phyloP scores from a whole-genome alignment of 163 green algal species.

The Trebouxiophyceae sp. region DNA sequence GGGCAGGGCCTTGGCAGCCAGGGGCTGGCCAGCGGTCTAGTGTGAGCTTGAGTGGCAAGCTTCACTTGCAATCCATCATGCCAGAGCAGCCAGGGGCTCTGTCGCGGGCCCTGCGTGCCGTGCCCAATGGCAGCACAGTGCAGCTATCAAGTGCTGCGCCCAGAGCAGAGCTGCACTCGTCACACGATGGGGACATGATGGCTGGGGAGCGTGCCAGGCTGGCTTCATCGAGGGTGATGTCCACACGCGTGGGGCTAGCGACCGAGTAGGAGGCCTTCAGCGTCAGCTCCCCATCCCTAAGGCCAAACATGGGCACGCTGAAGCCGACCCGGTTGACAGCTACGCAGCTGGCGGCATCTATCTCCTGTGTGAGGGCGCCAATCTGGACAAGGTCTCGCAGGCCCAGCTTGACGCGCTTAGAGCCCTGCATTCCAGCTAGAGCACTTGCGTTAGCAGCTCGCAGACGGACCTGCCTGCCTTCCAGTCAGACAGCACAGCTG shows the following conservation, averaged over 20 bases:
- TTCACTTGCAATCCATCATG: too few species aligned
- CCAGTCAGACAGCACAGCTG: neutral
- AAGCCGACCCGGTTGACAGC: slow-evolving; percentile 57
- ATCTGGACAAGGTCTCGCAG: slow-evolving; percentile 70
- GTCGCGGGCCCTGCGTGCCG: too few species aligned
- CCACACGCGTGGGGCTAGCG: slow-evolving; percentile 26
- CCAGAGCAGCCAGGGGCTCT: neutral
- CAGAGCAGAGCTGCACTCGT: neutral
- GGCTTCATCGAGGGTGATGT: slow-evolving; percentile 28
- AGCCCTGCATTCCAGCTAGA: slow-evolving; percentile 31
- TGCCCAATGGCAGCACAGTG: too few species aligned
- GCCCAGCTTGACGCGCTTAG: slow-evolving; percentile 69
- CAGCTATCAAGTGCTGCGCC: neutral
- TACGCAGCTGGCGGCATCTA: slow-evolving; percentile 34
- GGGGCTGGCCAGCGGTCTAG: too few species aligned
- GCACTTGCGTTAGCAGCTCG: neutral
- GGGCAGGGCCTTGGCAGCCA: too few species aligned
- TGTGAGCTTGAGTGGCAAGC: too few species aligned
- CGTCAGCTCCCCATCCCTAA: slow-evolving; percentile 37
- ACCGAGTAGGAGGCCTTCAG: slow-evolving; percentile 48
- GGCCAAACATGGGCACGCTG: slow-evolving; percentile 48
- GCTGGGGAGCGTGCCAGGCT: neutral
- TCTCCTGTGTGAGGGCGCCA: slow-evolving; percentile 59
- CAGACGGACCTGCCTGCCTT: neutral
- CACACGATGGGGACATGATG: neutral